These are phyloP conservation scores for Akanthomyces dipterigenus DNA, from an alignment of 2,329 filamentous ascomycete species.

Conservation along the genomic window DNA sequence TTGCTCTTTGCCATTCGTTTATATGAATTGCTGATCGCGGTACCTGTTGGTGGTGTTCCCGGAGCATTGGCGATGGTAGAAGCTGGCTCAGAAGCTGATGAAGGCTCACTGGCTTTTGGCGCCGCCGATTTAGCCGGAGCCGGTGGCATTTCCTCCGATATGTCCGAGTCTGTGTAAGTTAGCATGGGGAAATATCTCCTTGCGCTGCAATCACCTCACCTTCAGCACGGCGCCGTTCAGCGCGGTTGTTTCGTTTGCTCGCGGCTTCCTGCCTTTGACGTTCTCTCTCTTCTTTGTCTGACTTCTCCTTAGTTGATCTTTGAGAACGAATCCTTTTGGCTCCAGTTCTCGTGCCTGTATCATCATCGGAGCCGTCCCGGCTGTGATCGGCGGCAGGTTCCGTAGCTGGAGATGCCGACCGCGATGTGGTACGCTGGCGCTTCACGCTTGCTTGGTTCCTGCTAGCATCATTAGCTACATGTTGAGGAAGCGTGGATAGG, in stretches of 20 bases:
- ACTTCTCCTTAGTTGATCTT: slow-evolving; percentile 55
- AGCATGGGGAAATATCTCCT: neutral
- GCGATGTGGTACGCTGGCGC: slow-evolving; percentile 75
- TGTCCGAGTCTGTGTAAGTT: slow-evolving; percentile 56
- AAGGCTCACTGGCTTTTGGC: slow-evolving; percentile 25
- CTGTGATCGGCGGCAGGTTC: slow-evolving; percentile 40
- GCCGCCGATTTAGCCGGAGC: slow-evolving; percentile 30
- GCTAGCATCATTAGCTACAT: slow-evolving; percentile 17
- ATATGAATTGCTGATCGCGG: slow-evolving; percentile 39
- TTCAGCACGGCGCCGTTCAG: slow-evolving; percentile 73
- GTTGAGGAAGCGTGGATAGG: slow-evolving; percentile 17
- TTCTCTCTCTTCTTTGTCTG: slow-evolving; percentile 69
- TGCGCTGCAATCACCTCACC: slow-evolving; percentile 42
- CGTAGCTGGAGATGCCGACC: slow-evolving; percentile 54
- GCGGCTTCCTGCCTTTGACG: slow-evolving; percentile 65
- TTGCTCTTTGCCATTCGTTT: slow-evolving; percentile 57
- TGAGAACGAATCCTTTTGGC: slow-evolving; percentile 55
- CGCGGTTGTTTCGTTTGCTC: slow-evolving; percentile 73
- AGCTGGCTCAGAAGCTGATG: slow-evolving; percentile 23
- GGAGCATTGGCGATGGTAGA: slow-evolving; percentile 24
- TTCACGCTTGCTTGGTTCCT: slow-evolving; percentile 70
- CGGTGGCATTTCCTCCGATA: slow-evolving; percentile 58
- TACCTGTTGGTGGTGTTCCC: slow-evolving; percentile 37
- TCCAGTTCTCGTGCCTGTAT: slow-evolving; percentile 42
- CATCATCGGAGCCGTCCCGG: slow-evolving; percentile 67